phyloP scores from a whole-genome alignment of 345 rosid genomes.

The Litchi chinensis region DNA sequence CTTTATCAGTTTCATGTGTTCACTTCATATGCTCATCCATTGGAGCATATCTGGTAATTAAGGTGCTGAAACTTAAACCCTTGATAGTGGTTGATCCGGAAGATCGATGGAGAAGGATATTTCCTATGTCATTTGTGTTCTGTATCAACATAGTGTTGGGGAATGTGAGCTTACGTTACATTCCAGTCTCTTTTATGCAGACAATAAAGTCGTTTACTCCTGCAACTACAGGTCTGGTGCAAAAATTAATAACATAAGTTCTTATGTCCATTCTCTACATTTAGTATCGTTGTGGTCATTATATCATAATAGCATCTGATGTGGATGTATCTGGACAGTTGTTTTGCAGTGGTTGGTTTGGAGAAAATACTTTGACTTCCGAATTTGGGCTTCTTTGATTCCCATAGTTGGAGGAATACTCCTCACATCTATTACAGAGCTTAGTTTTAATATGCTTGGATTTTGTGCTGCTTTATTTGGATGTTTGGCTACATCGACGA shows the following conservation, averaged over 20 bases:
- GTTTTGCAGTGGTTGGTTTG: slow-evolving; percentile 95
- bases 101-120: slow-evolving; percentile 96
- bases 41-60: slow-evolving; percentile 91
- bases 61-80: slow-evolving; percentile 89
- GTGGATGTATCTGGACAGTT: slow-evolving; percentile 54
- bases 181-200: slow-evolving; percentile 99
- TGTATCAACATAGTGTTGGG: slow-evolving; percentile 97
- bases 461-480: slow-evolving; percentile 98
- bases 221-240: slow-evolving; percentile 87
- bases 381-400: slow-evolving; percentile 93
- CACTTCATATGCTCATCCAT: slow-evolving; percentile 97
- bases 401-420: slow-evolving; percentile 99
- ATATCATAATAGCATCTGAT: slow-evolving; percentile 20
- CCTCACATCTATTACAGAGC: slow-evolving; percentile 90
- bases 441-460: slow-evolving; percentile 94
- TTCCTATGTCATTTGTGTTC: slow-evolving; percentile 97
- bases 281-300: slow-evolving; percentile 1
- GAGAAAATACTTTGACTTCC: slow-evolving; percentile 97
- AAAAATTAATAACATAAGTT: neutral
- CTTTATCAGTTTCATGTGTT: slow-evolving; percentile 83
- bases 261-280: neutral
- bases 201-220: slow-evolving; percentile 99
- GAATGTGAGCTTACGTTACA: slow-evolving; percentile 90
- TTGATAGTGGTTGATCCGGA: slow-evolving; percentile 81
- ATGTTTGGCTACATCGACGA: slow-evolving; percentile 99